Evolutionary conservation across 306 rosid genomes (phyloP).

Genomic region (Quercus bicolor): DNA sequence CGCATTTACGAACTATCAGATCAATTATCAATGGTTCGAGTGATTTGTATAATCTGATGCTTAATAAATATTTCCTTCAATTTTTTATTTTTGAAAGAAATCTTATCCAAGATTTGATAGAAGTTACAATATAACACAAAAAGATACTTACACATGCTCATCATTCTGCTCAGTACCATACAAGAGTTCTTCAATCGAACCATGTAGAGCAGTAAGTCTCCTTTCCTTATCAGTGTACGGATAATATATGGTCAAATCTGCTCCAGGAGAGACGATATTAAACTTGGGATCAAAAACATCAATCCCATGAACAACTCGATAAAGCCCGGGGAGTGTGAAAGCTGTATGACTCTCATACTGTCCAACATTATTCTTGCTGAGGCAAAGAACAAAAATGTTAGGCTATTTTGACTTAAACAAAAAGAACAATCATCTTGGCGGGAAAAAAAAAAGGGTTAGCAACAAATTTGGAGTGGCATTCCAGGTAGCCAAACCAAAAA

Average conservation of each 20-base stretch:
- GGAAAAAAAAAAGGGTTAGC: too few relatives aligned
- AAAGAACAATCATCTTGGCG: too few relatives aligned
- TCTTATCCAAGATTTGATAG: too few relatives aligned
- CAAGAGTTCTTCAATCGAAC: conserved; percentile 66
- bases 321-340: conserved; percentile 88
- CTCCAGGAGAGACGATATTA: conserved; percentile 97
- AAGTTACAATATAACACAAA: too few relatives aligned
- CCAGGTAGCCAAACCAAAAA: too few relatives aligned
- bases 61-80: too few relatives aligned
- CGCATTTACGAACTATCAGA: conserved; percentile 14
- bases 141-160: conserved; percentile 60
- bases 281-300: conserved; percentile 98
- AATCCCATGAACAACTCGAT: conserved; percentile 92
- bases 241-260: conserved; percentile 80
- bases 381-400: conserved; percentile 10
- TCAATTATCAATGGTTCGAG: not conserved
- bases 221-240: conserved; percentile 71
- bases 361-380: conserved; percentile 90
- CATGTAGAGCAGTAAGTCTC: conserved; percentile 79
- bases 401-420: not conserved
- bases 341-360: conserved; percentile 90
- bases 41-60: too few relatives aligned
- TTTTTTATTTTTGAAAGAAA: too few relatives aligned
- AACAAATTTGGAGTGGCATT: too few relatives aligned
- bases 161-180: conserved; percentile 62